A percentile compares a stretch with the other conserved stretches of the same genome.
Evolutionary conservation across 345 rosid genomes (phyloP).

Genomic region (Linum usitatissimum): DNA sequence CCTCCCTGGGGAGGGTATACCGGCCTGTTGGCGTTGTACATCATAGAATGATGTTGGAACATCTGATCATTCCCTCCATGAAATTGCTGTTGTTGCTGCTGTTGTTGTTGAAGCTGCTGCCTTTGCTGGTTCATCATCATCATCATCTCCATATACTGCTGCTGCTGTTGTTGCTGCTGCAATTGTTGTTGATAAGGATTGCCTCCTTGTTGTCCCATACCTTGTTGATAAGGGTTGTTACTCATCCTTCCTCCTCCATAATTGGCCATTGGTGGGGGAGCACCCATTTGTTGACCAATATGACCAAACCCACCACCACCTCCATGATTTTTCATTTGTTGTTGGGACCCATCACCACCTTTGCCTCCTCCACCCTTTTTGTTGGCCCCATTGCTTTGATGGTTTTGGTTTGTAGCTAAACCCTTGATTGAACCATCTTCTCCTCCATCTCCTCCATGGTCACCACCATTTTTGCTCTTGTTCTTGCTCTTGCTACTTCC

Average conservation of each 20-base stretch:
- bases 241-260: not conserved
- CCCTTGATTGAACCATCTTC: slow-evolving; percentile 33
- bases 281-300: slow-evolving; percentile 17
- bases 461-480: slow-evolving; percentile 18
- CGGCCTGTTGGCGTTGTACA: slow-evolving; percentile 47
- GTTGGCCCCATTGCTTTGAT: slow-evolving; percentile 25
- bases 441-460: slow-evolving; percentile 22
- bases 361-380: slow-evolving; percentile 47
- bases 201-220: slow-evolving; percentile 32
- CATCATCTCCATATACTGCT: slow-evolving; percentile 51
- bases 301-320: slow-evolving; percentile 22
- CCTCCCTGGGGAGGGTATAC: slow-evolving; percentile 24
- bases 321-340: slow-evolving; percentile 31
- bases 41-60: slow-evolving; percentile 53
- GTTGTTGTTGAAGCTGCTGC: slow-evolving; percentile 7
- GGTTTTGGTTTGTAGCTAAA: not conserved
- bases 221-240: slow-evolving; percentile 14
- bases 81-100: slow-evolving; percentile 25
- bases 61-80: slow-evolving; percentile 40
- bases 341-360: slow-evolving; percentile 10
- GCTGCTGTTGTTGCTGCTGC: slow-evolving; percentile 9
- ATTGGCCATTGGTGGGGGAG: slow-evolving; percentile 12
- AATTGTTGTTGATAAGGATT: slow-evolving; percentile 36
- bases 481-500: slow-evolving; percentile 17
- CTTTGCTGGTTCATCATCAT: slow-evolving; percentile 62